Evolutionary conservation across 2,329 filamentous ascomycete genomes (phyloP), one percentile per base, ranked within the genome.

Genomic region (Hypoxylon sp.): DNA sequence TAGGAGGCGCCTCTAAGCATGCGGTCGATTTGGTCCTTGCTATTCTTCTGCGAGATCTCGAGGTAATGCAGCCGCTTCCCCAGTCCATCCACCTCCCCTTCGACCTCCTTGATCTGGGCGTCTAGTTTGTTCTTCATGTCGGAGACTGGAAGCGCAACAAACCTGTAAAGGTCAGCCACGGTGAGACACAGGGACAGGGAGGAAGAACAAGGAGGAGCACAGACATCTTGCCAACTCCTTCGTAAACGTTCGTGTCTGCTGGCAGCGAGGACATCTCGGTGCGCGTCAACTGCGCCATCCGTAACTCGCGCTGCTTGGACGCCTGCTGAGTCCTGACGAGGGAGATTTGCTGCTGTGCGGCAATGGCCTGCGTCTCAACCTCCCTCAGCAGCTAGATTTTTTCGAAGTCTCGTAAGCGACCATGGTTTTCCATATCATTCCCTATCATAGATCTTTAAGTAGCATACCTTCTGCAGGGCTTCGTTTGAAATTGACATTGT

Each of bases 221-320:
- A 74, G 80, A 97, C 96, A 99, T 98, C 82, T 98, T 99, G 54
- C 96, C 96, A 9, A 98, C 91, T 5, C 95, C 95, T 81, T 98
- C 95, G 75, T 98, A 99, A 27, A 97, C 88, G 30, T 90, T 90
- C 0, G 93, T 96, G 50, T 90, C 87, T 16, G 86, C 78, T 3
- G 94, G 91, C 65, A 99, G 81, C 5, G 88, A 85, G n/a, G 88
- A 87, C 52, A 98, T 84, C 80, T 99, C 96, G 69, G 87, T 92
- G 34, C 91, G 87, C 1, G 95, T 98, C 70, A 99, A 83, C 79
- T 97, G 92, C 43, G 96, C 85, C 81, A 97, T 89, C 46, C 96
- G 93, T 76, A 91, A 90, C 77, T 98, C 95, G 63, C 94, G 89
- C 79, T 95, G 92, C 81, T 97, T 97, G 65, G 89, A 85, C 6